These are phyloP conservation scores for Talaromyces marneffei DNA, from an alignment of 2,329 filamentous ascomycete genomes.

Conservation along the genomic window DNA sequence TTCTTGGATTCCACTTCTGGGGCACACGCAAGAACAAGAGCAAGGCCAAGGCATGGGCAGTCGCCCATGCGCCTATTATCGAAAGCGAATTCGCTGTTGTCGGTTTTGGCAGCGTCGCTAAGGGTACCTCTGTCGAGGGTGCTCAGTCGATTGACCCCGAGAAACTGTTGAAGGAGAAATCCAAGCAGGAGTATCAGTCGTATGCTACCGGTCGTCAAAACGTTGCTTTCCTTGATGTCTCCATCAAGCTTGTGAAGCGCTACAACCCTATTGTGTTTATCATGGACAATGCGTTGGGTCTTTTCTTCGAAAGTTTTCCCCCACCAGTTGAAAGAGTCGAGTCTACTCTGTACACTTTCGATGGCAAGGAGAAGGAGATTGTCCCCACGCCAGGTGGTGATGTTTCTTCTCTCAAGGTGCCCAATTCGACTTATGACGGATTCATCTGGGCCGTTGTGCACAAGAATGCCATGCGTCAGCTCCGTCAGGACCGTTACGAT, in stretches of 20 bases:
- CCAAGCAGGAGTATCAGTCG: conserved; percentile 74
- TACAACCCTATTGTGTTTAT: conserved; percentile 69
- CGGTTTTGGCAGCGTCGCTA: conserved; percentile 62
- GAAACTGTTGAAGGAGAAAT: conserved; percentile 73
- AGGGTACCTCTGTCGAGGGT: conserved; percentile 42
- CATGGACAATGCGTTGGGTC: conserved; percentile 63
- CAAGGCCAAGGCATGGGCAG: conserved; percentile 75
- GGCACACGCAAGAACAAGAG: conserved; percentile 73
- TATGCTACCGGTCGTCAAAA: conserved; percentile 93
- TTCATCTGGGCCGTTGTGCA: conserved; percentile 96
- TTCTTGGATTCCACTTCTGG: conserved; percentile 73
- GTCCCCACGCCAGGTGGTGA: conserved; percentile 59
- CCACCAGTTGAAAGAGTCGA: conserved; percentile 67
- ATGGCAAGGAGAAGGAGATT: conserved; percentile 78
- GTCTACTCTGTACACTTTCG: conserved; percentile 77
- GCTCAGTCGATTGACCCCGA: conserved; percentile 47
- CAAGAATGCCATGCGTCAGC: conserved; percentile 85
- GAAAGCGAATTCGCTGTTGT: conserved; percentile 80
- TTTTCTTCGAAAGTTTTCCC: conserved; percentile 73
- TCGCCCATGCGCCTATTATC: conserved; percentile 65
- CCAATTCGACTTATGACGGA: conserved; percentile 66
- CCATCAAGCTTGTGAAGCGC: conserved; percentile 72
- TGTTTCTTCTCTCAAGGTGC: conserved; percentile 52
- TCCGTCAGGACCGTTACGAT: conserved; percentile 91
- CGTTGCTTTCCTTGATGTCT: conserved; percentile 81